Conservation (phyloP, 1,139 yeast species). For the Magnusiomyces tetraspermus region DNA sequence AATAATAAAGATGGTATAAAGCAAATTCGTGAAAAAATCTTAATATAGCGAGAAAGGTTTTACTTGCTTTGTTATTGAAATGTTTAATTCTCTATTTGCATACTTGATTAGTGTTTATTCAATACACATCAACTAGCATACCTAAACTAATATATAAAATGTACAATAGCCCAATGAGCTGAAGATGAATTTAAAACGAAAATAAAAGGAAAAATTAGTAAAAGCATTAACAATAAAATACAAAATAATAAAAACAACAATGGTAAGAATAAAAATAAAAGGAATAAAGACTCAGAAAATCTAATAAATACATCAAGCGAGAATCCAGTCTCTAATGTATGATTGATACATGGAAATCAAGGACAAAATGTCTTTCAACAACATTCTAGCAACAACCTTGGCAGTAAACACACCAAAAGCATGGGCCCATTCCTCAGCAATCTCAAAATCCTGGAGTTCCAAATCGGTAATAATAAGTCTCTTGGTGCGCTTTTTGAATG, state of each 20-base stretch:
- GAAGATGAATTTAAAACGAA: too few relatives aligned
- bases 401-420: slow-evolving; percentile 19
- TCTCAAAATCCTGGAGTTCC: slow-evolving; percentile 3
- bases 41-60: too few relatives aligned
- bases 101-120: too few relatives aligned
- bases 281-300: background rate
- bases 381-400: slow-evolving; percentile 20
- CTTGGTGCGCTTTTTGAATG: background rate
- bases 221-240: background rate
- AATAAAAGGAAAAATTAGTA: too few relatives aligned
- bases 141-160: too few relatives aligned
- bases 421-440: slow-evolving; percentile 16
- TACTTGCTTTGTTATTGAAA: too few relatives aligned
- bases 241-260: background rate
- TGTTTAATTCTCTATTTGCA: too few relatives aligned
- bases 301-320: background rate
- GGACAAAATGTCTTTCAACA: slow-evolving; percentile 20
- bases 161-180: too few relatives aligned
- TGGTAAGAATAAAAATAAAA: background rate
- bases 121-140: too few relatives aligned
- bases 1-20: too few relatives aligned
- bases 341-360: slow-evolving; percentile 19
- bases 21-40: too few relatives aligned
- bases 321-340: slow-evolving; percentile 18
- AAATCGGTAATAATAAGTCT: background rate